Evolutionary conservation across 1,139 yeast genomes (phyloP).

Genomic region (Suhomyces anneliseae): DNA sequence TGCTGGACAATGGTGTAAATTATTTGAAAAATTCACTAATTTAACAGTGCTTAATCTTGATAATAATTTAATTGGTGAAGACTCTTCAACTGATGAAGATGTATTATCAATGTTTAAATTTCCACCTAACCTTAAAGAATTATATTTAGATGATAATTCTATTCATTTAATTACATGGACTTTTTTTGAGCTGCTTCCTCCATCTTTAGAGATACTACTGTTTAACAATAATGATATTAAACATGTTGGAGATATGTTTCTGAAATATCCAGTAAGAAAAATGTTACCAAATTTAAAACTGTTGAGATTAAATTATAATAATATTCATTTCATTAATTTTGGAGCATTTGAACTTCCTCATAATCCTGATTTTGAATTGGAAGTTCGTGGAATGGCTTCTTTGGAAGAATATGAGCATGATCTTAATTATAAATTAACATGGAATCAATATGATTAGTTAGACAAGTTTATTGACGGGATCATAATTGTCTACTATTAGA

Average conservation of each 20-base stretch:
- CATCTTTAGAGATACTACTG: slow-evolving; percentile 24
- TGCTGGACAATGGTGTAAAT: slow-evolving; percentile 34
- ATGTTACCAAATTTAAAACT: neutral
- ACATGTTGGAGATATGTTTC: neutral
- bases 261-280: neutral
- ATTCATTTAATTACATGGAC: too few relatives aligned
- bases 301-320: neutral
- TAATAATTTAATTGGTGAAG: slow-evolving; percentile 26
- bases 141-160: slow-evolving; percentile 22
- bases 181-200: slow-evolving; percentile 31
- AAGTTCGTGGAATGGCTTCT: too few relatives aligned
- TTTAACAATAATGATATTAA: slow-evolving; percentile 17
- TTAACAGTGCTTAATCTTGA: slow-evolving; percentile 27
- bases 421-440: too few relatives aligned
- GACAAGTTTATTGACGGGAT: too few relatives aligned
- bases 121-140: slow-evolving; percentile 27
- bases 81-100: slow-evolving; percentile 18
- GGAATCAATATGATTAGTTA: too few relatives aligned
- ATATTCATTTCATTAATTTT: neutral
- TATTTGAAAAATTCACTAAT: slow-evolving; percentile 27
- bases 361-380: neutral
- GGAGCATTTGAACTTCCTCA: neutral
- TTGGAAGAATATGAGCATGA: too few relatives aligned
- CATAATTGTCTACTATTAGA: too few relatives aligned
- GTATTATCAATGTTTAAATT: slow-evolving; percentile 28